phyloP scores from a whole-genome alignment of 1,284 basidiomycete genomes.

The Dichomitus squalens region DNA sequence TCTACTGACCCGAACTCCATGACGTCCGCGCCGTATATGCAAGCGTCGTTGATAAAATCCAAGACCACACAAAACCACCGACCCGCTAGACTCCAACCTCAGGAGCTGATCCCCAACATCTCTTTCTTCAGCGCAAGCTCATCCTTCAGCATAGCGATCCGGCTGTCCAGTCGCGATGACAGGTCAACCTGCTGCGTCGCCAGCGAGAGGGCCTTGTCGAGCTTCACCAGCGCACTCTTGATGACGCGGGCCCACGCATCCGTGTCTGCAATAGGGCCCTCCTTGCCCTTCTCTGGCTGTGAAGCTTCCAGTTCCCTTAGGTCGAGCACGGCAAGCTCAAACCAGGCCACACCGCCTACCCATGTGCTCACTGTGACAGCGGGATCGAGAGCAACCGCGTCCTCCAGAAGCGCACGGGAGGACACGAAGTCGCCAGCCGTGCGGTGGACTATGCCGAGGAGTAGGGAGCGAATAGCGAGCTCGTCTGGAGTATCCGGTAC shows the following conservation, averaged over 20 bases:
- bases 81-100: background rate
- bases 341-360: constrained; percentile 64
- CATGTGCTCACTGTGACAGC: constrained; percentile 56
- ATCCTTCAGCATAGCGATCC: constrained; percentile 68
- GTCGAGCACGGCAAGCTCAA: constrained; percentile 69
- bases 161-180: constrained; percentile 65
- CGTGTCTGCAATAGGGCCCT: constrained; percentile 25
- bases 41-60: background rate
- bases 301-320: constrained; percentile 48
- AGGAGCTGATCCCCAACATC: constrained; percentile 29
- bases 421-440: constrained; percentile 49
- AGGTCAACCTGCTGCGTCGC: constrained; percentile 62
- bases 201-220: constrained; percentile 54
- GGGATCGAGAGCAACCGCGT: constrained; percentile 47
- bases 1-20: background rate
- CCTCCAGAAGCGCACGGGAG: constrained; percentile 51
- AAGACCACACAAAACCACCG: background rate
- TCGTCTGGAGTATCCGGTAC: constrained; percentile 69
- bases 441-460: constrained; percentile 68
- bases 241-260: constrained; percentile 52
- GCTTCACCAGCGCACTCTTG: constrained; percentile 46
- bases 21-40: background rate
- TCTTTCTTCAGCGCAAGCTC: constrained; percentile 67
- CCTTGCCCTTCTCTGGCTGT: constrained; percentile 13
- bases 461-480: constrained; percentile 63